Base-by-base conservation (phyloP, 805 yeast genomes). In the Saturnispora kantuleensis region DNA sequence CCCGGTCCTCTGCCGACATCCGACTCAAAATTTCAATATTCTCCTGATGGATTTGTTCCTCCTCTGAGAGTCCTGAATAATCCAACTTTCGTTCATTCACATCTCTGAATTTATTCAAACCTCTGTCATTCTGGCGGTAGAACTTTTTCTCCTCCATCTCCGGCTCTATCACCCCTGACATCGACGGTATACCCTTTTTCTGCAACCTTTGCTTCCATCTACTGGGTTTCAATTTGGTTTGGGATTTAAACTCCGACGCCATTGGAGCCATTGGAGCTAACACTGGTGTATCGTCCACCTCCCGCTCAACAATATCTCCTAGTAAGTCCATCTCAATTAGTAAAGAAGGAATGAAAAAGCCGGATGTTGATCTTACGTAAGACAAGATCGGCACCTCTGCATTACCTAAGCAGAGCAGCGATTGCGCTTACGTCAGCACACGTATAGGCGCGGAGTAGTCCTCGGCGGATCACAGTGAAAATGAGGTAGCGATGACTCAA, bases 31-130 rank as follows among this genome's bases (percentile, higher is more conserved):
- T 67, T 33, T 77, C 74, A 49, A 84, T 60, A 59, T 87, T 89
- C 56, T 88, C 95, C 45, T 73, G 58, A 58, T 86, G 90, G 17
- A 88, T 85, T 56, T 76, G 72, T 51, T 83, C 89, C 0, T 82
- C 76, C 52, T 84, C 94, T 0, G 81, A 64, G 39, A 73, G 48
- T 12, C 60, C 63, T 3, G 52, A 48, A 38, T 56, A 50, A 17
- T 54, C 49, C 11, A 47, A 39, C 21, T 50, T 41, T 26, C 47
- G 30, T 17, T 52, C 52, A n/a, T 43, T 42, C 10, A 35, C 28
- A 34, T 50, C 47, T 34, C 45, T 46, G 18, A 54, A 48, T 33
- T 42, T 47, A 30, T 50, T 50, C 46, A 51, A 33, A 4, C 47
- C 42, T 3, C 48, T 38, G 13, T 35, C 8, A 32, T 42, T 50